A percentile compares a stretch with the other conserved stretches of the same genome.
These are phyloP conservation scores for Saksenaea vasiformis DNA, from an alignment of 371 early-diverging fungal species.

Conservation along the genomic window DNA sequence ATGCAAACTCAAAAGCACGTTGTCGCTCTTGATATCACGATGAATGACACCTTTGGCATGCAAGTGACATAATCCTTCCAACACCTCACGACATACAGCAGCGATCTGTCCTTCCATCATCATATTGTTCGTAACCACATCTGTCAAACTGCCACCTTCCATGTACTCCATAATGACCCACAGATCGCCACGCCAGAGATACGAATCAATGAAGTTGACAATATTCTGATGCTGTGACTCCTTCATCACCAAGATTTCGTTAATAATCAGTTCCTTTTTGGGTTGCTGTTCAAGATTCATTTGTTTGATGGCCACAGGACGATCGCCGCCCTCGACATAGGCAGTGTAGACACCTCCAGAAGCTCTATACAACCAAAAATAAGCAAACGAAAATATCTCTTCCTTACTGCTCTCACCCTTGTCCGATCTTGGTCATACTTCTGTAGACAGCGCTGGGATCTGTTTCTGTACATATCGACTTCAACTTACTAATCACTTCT, in stretches of 20 bases:
- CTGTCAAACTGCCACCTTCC: slow-evolving; percentile 95
- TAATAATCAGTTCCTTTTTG: slow-evolving; percentile 95
- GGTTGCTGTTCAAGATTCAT: slow-evolving; percentile 96
- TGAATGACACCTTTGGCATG: slow-evolving; percentile 96
- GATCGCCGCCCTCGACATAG: slow-evolving; percentile 64
- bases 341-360: slow-evolving; percentile 95
- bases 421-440: slow-evolving; percentile 92
- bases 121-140: slow-evolving; percentile 87
- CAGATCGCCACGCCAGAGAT: slow-evolving; percentile 83
- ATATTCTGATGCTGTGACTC: slow-evolving; percentile 91
- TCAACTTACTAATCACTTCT: slow-evolving; percentile 85
- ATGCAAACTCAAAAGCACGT: slow-evolving; percentile 82
- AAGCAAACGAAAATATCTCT: not conserved
- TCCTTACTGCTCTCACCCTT: slow-evolving; percentile 61
- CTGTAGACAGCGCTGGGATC: slow-evolving; percentile 82
- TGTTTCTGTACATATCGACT: slow-evolving; percentile 87
- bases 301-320: slow-evolving; percentile 91
- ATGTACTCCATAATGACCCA: slow-evolving; percentile 98
- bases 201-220: slow-evolving; percentile 96
- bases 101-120: slow-evolving; percentile 97
- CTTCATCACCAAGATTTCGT: slow-evolving; percentile 95
- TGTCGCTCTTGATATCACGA: slow-evolving; percentile 98
- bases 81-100: slow-evolving; percentile 86
- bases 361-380: slow-evolving; percentile 55
- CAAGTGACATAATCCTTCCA: slow-evolving; percentile 89